Conservation (phyloP, 768 basidiomycete species). For the Rhodotorula graminis region DNA sequence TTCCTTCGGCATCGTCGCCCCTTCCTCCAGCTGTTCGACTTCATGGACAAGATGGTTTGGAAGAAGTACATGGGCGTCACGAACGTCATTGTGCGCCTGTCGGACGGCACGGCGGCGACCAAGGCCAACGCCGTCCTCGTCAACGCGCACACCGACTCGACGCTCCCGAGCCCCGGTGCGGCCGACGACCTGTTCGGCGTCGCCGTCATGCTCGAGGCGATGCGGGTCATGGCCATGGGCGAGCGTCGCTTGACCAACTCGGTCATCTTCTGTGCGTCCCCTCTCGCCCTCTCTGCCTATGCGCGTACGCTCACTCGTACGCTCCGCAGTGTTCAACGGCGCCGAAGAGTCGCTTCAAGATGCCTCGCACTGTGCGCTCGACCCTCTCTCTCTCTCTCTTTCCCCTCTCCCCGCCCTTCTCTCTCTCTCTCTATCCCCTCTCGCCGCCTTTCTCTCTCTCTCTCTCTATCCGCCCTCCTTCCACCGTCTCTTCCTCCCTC, state of each 20-base stretch:
- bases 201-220: constrained; percentile 85
- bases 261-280: constrained; percentile 70
- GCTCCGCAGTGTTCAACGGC: constrained; percentile 66
- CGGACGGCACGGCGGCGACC: constrained; percentile 64
- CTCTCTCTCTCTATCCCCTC: too few species aligned
- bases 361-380: constrained; percentile 62
- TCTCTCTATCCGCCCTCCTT: too few species aligned
- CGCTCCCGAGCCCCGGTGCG: constrained; percentile 75
- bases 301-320: constrained; percentile 41
- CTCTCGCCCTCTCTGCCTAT: neutral
- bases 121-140: constrained; percentile 76
- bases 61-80: constrained; percentile 67
- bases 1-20: too few species aligned
- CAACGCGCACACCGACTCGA: constrained; percentile 84
- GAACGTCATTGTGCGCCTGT: constrained; percentile 82
- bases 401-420: too few species aligned
- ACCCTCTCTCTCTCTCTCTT: too few species aligned
- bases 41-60: constrained; percentile 52
- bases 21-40: constrained; percentile 62
- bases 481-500: too few species aligned
- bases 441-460: too few species aligned
- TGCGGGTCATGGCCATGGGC: constrained; percentile 65
- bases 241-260: constrained; percentile 67
- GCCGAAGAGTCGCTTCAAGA: constrained; percentile 94
- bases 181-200: constrained; percentile 83